These are phyloP conservation scores for Leonotis leonurus DNA, from an alignment of 257 asterid species.

Conservation along the genomic window DNA sequence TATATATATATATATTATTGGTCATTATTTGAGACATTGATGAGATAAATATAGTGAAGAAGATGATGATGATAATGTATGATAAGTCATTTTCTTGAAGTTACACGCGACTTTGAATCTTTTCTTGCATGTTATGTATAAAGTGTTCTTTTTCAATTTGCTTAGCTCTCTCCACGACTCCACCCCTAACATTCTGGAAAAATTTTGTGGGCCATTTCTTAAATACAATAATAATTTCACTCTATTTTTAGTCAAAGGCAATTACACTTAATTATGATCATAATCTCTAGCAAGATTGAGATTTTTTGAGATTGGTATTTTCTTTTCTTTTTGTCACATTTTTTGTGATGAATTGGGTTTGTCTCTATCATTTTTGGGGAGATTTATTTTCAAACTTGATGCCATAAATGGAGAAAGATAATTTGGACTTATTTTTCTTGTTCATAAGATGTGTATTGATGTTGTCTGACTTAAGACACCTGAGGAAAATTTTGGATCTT, in stretches of 20 bases:
- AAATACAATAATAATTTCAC: not conserved
- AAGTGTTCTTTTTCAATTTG: not conserved
- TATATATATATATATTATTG: too few relatives aligned
- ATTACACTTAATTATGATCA: not conserved
- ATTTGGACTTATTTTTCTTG: not conserved
- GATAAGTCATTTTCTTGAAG: conserved; percentile 42
- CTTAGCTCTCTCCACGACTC: too few relatives aligned
- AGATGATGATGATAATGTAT: conserved; percentile 21
- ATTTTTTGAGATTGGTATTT: not conserved
- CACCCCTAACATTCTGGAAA: conserved; percentile 31
- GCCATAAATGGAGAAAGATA: conserved; percentile 8
- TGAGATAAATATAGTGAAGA: conserved; percentile 13
- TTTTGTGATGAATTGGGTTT: not conserved
- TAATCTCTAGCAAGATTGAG: not conserved
- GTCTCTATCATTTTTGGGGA: not conserved
- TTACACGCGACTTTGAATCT: conserved; percentile 33
- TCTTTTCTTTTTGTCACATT: not conserved
- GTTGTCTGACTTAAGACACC: not conserved
- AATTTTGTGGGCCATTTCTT: conserved; percentile 30
- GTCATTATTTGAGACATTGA: conserved; percentile 1
- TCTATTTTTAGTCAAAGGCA: not conserved
- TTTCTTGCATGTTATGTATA: conserved; percentile 36
- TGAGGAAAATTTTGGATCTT: too few relatives aligned
- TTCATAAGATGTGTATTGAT: not conserved
- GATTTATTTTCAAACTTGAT: not conserved